A percentile compares a stretch with the other conserved stretches of the same genome.
Conservation (phyloP, 1,284 basidiomycete genomes). For the Leccinum laetum region DNA sequence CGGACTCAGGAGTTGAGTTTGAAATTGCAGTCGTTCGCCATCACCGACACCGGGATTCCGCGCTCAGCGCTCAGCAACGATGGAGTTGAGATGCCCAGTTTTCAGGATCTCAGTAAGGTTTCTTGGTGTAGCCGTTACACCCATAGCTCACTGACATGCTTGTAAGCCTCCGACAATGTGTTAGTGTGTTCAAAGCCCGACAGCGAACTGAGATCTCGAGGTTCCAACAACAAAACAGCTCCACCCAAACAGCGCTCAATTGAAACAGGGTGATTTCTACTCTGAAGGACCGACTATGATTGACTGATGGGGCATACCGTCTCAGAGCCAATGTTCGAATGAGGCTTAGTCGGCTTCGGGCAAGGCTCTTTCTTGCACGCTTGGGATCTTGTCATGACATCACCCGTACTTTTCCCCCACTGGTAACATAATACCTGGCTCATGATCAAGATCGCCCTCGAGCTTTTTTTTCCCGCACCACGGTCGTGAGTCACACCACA, state of each 20-base stretch:
- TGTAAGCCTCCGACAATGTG: not conserved
- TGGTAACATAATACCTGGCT: not conserved
- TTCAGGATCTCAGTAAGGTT: not conserved
- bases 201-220: not conserved
- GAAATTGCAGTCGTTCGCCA: not conserved
- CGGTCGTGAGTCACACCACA: not conserved
- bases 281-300: not conserved
- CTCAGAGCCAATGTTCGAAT: not conserved
- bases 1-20: not conserved
- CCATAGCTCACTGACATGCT: not conserved
- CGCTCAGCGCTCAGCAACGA: not conserved
- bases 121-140: not conserved
- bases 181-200: not conserved
- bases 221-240: not conserved
- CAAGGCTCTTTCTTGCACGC: not conserved
- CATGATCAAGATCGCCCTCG: not conserved
- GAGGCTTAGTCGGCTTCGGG: not conserved
- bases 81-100: not conserved
- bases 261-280: not conserved
- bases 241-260: too few relatives aligned
- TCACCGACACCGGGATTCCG: not conserved
- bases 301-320: not conserved
- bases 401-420: not conserved
- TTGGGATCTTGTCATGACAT: not conserved
- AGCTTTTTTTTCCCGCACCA: not conserved